Evolutionary conservation across 2,329 filamentous ascomycete genomes (phyloP).

Genomic region (Hymenoscyphus fraxineus): DNA sequence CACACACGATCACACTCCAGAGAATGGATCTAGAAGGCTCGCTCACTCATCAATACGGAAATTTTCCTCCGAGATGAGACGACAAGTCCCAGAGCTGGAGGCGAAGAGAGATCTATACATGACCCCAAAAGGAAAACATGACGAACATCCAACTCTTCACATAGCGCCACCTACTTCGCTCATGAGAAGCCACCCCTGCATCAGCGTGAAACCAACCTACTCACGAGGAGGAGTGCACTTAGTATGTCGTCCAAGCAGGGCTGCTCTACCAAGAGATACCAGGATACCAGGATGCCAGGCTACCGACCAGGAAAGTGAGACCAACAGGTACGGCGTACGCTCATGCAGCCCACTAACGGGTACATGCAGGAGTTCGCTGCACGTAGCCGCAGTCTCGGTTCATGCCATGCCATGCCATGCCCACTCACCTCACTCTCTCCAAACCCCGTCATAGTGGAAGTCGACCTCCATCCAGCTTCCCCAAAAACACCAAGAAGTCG

Average conservation of each 20-base stretch:
- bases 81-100: neutral
- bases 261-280: neutral
- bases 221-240: neutral
- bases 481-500: neutral
- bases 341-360: neutral
- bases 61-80: neutral
- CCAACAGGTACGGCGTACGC: neutral
- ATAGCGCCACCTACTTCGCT: neutral
- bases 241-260: neutral
- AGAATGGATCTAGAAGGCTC: neutral
- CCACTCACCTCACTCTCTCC: neutral
- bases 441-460: neutral
- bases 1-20: neutral
- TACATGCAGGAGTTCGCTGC: slow-evolving; percentile 2
- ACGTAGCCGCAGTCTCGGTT: slow-evolving; percentile 1
- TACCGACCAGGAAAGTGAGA: neutral
- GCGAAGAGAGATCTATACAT: neutral
- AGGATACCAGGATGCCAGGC: neutral
- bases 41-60: neutral
- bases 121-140: neutral
- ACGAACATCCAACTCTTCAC: neutral
- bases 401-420: slow-evolving; percentile 1
- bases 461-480: neutral
- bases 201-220: neutral
- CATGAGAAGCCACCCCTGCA: neutral